These are phyloP conservation scores for Paulinella micropora DNA, from an alignment of 78 protist genomes.

Conservation along the genomic window DNA sequence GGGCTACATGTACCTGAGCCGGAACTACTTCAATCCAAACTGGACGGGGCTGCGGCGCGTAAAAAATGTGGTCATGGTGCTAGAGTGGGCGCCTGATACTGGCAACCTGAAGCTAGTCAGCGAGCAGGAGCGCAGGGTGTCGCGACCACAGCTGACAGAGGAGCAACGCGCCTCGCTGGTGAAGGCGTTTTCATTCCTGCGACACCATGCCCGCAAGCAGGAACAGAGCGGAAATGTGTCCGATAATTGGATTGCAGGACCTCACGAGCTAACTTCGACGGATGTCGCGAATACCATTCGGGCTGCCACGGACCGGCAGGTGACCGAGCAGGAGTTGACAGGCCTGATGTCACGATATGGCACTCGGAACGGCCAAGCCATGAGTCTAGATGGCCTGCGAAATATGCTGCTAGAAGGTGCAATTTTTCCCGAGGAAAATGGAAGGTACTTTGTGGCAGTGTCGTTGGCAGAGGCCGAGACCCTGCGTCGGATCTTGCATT, in stretches of 20 bases:
- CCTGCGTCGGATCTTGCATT: conserved; percentile 31
- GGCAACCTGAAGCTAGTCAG: neutral
- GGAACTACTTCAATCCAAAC: conserved; percentile 29
- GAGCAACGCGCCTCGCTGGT: neutral
- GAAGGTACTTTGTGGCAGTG: conserved; percentile 25
- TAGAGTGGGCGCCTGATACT: conserved; percentile 33
- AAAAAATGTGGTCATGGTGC: conserved; percentile 33
- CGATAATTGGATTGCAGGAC: no score
- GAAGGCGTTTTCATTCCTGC: neutral
- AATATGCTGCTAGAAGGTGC: neutral
- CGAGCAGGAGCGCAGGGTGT: no score
- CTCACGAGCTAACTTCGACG: neutral
- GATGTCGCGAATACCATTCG: conserved; percentile 1
- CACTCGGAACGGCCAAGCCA: neutral
- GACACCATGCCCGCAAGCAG: neutral
- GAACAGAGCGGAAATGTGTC: no score
- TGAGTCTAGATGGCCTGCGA: neutral
- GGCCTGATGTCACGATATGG: neutral
- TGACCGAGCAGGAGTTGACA: neutral
- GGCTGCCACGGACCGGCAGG: neutral
- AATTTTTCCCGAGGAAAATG: neutral
- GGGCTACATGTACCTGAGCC: neutral
- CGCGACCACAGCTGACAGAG: neutral
- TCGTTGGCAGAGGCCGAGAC: conserved; percentile 57
- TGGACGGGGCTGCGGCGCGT: conserved; percentile 43